Evolutionary conservation across 2,329 filamentous ascomycete genomes (phyloP), one percentile per base, ranked within the genome.

Genomic region (Claviceps sp.): DNA sequence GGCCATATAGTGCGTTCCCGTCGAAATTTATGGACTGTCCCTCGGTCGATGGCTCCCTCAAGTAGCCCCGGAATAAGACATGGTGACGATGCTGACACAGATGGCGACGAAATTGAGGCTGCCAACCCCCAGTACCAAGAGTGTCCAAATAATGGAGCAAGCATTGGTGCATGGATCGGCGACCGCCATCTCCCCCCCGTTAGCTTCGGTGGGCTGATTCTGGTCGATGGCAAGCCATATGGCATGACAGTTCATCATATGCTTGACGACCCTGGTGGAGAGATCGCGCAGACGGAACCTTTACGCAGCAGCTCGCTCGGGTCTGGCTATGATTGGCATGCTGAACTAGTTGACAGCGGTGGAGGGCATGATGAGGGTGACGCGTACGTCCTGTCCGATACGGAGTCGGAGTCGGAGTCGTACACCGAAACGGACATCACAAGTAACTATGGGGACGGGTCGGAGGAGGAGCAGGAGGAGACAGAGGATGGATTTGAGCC

Each of bases 191-290:
- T 96, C 2, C 89, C 90, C 5, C 88, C 91, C 2, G 91, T 95
- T 3, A 94, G 88, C 36, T 89, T 95, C 58, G 91, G 91, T 13
- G 91, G 91, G 8, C 76, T 95, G 4, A 81, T 97, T 42, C 71
- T 93, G 36, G 81, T 97, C 1, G 89, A 97, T 62, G 82, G 86
- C 51, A 82, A 85, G 64, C 80, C 87, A 0, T 93, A 89, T 61
- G 91, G 91, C 13, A 93, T 97, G 87, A 96, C 88, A 22, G 91
- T 97, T 0, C 91, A 97, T 62, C 91, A 97, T 66, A 91, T 97
- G 82, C 79, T 97, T 2, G 91, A 96, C 71, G 78, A 82, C 52
- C 79, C 78, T 1, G 77, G 78, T 3, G 66, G 68, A 50, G 70
- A 74, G 9, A 69, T 69, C 38, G 60, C 57, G 1, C 57, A 58